phyloP scores from a whole-genome alignment of 2,329 filamentous ascomycete genomes.

The Stemphylium lycopersici region DNA sequence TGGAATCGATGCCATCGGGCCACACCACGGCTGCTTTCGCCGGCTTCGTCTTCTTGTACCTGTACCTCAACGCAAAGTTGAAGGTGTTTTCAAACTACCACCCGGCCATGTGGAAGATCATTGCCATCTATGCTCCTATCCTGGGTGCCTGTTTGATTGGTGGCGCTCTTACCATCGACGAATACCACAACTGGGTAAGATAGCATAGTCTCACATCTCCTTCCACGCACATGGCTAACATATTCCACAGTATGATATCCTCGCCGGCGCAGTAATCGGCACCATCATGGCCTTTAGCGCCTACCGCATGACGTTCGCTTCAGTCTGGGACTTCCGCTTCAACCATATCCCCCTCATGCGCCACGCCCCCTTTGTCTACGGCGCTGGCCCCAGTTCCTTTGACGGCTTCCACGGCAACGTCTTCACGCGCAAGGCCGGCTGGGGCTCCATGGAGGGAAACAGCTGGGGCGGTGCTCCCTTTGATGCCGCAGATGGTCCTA shows the following conservation, averaged over 20 bases:
- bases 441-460: constrained; percentile 57
- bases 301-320: constrained; percentile 72
- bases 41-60: constrained; percentile 71
- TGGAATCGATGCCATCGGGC: constrained; percentile 75
- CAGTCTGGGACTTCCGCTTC: constrained; percentile 71
- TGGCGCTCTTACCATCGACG: constrained; percentile 71
- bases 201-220: neutral
- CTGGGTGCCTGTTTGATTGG: constrained; percentile 72
- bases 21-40: constrained; percentile 77
- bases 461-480: constrained; percentile 52
- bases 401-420: constrained; percentile 60
- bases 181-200: constrained; percentile 65
- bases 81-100: constrained; percentile 77
- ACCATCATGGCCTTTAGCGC: constrained; percentile 68
- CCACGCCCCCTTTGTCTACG: constrained; percentile 61
- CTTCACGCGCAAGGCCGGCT: constrained; percentile 66
- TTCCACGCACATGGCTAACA: neutral
- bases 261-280: constrained; percentile 70
- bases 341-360: constrained; percentile 71
- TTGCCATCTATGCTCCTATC: constrained; percentile 68
- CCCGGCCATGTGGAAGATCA: constrained; percentile 74
- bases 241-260: constrained; percentile 68
- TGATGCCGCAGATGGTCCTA: constrained; percentile 49
- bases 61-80: constrained; percentile 80
- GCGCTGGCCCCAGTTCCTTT: constrained; percentile 45